phyloP scores from a whole-genome alignment of 2,329 filamentous ascomycete species.

The Stemphylium lycopersici region DNA sequence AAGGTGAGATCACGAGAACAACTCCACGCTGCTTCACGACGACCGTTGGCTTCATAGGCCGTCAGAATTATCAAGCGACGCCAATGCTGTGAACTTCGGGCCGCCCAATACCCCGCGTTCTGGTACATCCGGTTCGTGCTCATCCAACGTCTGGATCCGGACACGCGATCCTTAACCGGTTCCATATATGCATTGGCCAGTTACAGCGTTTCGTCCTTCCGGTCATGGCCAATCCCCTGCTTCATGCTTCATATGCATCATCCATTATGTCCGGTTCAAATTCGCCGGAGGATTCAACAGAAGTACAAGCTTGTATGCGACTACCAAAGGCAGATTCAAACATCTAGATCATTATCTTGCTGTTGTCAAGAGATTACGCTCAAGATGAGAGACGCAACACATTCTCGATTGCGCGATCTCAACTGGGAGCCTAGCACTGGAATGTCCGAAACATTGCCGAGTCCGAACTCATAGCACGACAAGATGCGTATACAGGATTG shows the following conservation, averaged over 20 bases:
- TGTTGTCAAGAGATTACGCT: no score
- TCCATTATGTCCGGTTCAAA: no score
- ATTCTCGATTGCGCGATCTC: no score
- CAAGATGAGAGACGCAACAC: no score
- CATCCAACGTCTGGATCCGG: not conserved
- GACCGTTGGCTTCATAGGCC: no score
- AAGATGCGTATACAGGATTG: not conserved
- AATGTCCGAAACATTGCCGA: not conserved
- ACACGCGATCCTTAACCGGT: not conserved
- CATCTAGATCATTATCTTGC: no score
- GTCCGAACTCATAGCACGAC: not conserved
- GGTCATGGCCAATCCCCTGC: not conserved
- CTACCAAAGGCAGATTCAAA: no score
- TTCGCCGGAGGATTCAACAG: no score
- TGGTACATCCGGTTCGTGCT: not conserved
- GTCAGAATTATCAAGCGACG: not conserved
- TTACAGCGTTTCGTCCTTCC: not conserved
- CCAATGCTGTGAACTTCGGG: not conserved
- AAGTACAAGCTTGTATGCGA: no score
- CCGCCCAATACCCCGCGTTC: slow-evolving; percentile 1
- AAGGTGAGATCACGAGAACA: not conserved
- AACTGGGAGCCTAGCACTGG: no score
- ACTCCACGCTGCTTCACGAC: not conserved
- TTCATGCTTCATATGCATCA: not conserved
- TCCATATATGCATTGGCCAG: not conserved